Evolutionary conservation across 768 basidiomycete species (phyloP), one percentile per base, ranked within the genome.

Genomic region (Psilocybe subaeruginosa): DNA sequence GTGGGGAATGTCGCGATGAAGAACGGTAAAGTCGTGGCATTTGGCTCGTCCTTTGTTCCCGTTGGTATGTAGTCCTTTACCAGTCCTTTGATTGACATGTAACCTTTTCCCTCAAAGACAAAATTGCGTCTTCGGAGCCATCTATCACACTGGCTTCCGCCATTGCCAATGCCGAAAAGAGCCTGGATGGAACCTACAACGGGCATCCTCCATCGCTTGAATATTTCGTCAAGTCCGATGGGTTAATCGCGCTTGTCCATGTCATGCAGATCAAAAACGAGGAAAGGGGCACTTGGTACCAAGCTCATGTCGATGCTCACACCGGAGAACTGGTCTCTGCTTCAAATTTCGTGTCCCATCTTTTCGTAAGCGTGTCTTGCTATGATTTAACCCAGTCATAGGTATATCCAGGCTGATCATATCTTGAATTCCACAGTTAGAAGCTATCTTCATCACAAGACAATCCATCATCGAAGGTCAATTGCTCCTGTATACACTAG

Each of bases 261-360:
- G 74, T 71, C 16, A 56, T 76, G 11, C 77, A 76, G 56, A 69
- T 77, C 35, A 70, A 69, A 60, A 74, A 75, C 68, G 57, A 64
- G 30, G 64, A 62, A 11, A 58, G 61, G 4, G 68, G 81, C 58
- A 75, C 77, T 19, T 86, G 84, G 84, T 79, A 77, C 65, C 83
- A 87, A 70, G 85, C 83, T 1, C 83, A 82, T 62, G 78, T 87
- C 57, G 83, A 83, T 59, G 84, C 82, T 14, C 79, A 81, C 58
- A 72, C 78, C 19, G 81, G 81, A 8, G 77, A 81, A 45, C 65
- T 86, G 50, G 71, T 84, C 11, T 75, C 77, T 29, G 76, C 83
- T 19, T 80, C 79, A 51, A 84, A 87, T 68, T 85, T 83, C 71
- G 82, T 79, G 35, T 63, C 74, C 47, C 72, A 78, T 64, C 77